These are phyloP conservation scores for Colletotrichum sp. DNA, from an alignment of 2,329 filamentous ascomycete genomes.

Conservation along the genomic window DNA sequence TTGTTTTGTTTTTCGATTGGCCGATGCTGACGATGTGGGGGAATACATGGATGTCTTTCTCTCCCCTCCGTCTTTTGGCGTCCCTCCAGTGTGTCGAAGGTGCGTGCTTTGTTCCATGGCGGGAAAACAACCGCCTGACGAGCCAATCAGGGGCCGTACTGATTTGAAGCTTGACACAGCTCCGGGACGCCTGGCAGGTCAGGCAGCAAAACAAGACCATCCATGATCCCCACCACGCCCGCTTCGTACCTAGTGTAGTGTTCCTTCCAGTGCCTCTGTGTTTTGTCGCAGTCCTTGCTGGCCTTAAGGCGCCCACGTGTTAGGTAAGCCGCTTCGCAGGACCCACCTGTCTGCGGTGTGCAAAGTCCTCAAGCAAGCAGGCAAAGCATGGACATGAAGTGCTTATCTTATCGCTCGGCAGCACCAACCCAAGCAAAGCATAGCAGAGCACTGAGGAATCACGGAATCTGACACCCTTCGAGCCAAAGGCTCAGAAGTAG, in stretches of 20 bases:
- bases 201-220: constrained; percentile 5
- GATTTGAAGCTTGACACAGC: neutral
- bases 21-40: neutral
- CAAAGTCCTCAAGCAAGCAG: neutral
- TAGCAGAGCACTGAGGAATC: neutral
- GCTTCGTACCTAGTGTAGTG: neutral
- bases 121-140: neutral
- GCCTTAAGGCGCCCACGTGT: neutral
- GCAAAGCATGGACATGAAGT: neutral
- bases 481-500: neutral
- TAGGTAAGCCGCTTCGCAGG: neutral
- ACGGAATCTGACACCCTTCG: constrained; percentile 9
- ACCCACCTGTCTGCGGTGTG: neutral
- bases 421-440: neutral
- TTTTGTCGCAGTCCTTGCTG: neutral
- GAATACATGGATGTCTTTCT: neutral
- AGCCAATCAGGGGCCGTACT: neutral
- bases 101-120: neutral
- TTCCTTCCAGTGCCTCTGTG: neutral
- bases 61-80: neutral
- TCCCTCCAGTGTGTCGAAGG: neutral
- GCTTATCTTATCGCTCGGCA: neutral
- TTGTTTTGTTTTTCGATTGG: neutral
- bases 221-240: neutral
- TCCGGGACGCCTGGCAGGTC: neutral